Evolutionary conservation across 495 filamentous ascomycete genomes (phyloP), one percentile per base, ranked within the genome.

Genomic region (Aspergillus saccharolyticus): DNA sequence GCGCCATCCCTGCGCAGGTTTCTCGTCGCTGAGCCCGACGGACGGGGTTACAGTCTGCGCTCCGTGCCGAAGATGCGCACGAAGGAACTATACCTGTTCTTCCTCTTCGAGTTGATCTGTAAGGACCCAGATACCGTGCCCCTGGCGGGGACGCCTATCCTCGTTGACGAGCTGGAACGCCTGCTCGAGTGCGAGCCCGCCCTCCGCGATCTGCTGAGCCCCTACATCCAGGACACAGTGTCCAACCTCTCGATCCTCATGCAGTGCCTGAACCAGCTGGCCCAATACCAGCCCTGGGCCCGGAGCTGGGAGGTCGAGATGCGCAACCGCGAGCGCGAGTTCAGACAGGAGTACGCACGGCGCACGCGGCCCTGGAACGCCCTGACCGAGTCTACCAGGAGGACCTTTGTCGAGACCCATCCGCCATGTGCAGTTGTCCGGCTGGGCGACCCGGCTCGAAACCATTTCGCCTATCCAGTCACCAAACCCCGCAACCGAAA

Each of bases 161-260:
- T 80, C 4, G 45, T 78, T 24, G 80, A 83, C 43, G 75, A 81
- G 45, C 59, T 83, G 0, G 76, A 79, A 28, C 67, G 73, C n/a
- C 58, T 80, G 20, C n/a, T 78, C 12, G 28, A 76, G 48, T 63
- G 62, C 1, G 74, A 79, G n/a, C 56, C 59, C 1, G 56, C 63
- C 19, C 66, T 69, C 0, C 64, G 57, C 25, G 59, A 73, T 4
- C 42, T 77, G 4, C 28, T 83, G 8, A 80, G 55, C 56, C 12
- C 14, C 67, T 0, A 68, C n/a, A n/a, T n/a, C n/a, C n/a, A n/a
- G n/a, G n/a, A n/a, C n/a, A n/a, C n/a, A n/a, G n/a, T n/a, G n/a
- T 85, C 30, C 2, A 71, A 81, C 9, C 57, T 82, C 0, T 69
- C 76, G 0, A 65, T 83, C 21, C 20, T 78, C 4, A 54, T 66